Evolutionary conservation across 2,329 filamentous ascomycete genomes (phyloP), one percentile per base, ranked within the genome.

Genomic region (Epichloe gansuensis): DNA sequence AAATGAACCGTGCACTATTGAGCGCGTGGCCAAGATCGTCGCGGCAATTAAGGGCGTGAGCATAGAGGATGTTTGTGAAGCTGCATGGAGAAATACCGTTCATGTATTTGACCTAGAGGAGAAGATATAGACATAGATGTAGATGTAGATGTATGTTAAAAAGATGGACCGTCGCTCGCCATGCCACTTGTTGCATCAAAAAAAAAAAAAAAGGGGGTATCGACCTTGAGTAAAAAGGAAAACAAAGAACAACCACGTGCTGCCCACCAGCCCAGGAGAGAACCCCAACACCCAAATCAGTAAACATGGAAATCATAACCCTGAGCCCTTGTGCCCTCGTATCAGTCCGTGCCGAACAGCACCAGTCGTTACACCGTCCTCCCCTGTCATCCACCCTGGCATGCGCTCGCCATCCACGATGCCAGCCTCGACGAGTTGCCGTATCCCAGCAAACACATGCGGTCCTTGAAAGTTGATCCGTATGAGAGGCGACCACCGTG

Each of bases 311-410:
- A 28, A 54, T 67, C 58, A 79, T 54, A 81, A 54, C 1, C 78
- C 77, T 1, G 77, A 78, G 5, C 79, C 79, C 55, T 75, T 80
- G 60, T 77, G 69, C 1, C 77, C 80, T 44, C 70, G 69, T 60
- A 90, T 81, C 56, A 82, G 75, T 2, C 88, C 88, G 54, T 80
- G 67, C 57, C 75, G 77, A 4, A 94, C 81, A 31, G 81, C 76
- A 0, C 87, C 86, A 39, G 83, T 75, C 51, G 86, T 93, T 5
- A 93, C 82, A 0, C 83, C 86, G 45, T 89, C 86, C 62, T 95
- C 89, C 2, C 89, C 90, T 1, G 88, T 93, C 83, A 95, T 85
- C 88, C 89, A 95, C 0, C 86, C 86, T 0, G 90, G 89, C 85
- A 94, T 91, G 52, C 74, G 79, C 61, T 83, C 77, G 1, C 88